phyloP scores from a whole-genome alignment of 2,329 filamentous ascomycete species.

The Annulohypoxylon truncatum region DNA sequence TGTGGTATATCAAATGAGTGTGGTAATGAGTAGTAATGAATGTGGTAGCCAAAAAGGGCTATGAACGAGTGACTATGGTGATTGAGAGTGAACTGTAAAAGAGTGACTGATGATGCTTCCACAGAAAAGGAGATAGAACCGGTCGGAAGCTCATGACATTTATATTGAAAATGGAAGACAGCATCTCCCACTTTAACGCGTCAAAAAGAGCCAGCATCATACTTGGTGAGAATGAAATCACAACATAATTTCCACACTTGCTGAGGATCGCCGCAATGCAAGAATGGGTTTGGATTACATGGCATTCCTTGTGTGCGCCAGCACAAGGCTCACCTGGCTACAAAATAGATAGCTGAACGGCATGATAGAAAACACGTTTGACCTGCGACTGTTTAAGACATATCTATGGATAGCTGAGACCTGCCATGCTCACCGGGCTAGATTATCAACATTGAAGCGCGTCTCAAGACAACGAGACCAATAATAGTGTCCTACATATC shows the following conservation, averaged over 20 bases:
- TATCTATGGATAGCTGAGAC: constrained; percentile 25
- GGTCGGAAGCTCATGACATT: constrained; percentile 32
- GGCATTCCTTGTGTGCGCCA: constrained; percentile 45
- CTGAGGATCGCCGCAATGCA: constrained; percentile 4
- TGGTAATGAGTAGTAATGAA: constrained; percentile 37
- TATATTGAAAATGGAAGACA: constrained; percentile 47
- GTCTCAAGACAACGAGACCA: not conserved
- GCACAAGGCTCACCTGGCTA: not conserved
- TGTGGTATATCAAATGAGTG: not conserved
- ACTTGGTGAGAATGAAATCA: constrained; percentile 14
- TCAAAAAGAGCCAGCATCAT: constrained; percentile 16
- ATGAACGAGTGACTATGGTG: constrained; percentile 40
- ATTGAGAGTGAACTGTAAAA: constrained; percentile 11
- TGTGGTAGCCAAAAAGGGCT: constrained; percentile 44
- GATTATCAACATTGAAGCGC: not conserved
- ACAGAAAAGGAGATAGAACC: constrained; percentile 8
- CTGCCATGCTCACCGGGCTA: constrained; percentile 18
- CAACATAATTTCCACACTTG: constrained; percentile 12
- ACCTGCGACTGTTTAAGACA: constrained; percentile 26
- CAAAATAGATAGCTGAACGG: not conserved
- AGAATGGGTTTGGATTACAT: constrained; percentile 47
- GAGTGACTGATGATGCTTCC: constrained; percentile 38
- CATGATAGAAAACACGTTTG: not conserved
- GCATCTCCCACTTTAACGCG: constrained; percentile 46
- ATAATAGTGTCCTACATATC: not conserved